Conservation (phyloP, 768 basidiomycete species). For the Termitomyces sp. region DNA sequence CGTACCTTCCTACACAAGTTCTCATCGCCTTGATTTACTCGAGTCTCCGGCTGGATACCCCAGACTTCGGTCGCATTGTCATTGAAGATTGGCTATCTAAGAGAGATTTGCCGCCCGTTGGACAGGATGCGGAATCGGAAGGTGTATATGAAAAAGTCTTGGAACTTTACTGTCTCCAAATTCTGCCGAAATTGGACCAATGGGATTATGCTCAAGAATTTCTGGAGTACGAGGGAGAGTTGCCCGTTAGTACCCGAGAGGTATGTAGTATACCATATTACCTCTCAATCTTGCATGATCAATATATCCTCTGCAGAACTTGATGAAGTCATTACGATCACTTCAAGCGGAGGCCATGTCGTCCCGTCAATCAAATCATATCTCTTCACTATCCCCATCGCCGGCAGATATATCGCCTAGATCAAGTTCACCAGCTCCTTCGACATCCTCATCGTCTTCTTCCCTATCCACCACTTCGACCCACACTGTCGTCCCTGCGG, state of each 20-base stretch:
- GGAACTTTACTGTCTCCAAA: constrained; percentile 71
- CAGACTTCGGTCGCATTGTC: constrained; percentile 58
- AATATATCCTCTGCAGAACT: constrained; percentile 24
- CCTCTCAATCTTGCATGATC: constrained; percentile 5
- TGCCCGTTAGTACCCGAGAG: constrained; percentile 45
- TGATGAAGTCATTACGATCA: constrained; percentile 37
- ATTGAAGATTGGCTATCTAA: constrained; percentile 78
- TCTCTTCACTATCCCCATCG: constrained; percentile 19
- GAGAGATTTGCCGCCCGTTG: constrained; percentile 34
- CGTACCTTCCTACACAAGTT: constrained; percentile 66
- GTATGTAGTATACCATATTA: constrained; percentile 33
- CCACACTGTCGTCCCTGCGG: constrained; percentile 62
- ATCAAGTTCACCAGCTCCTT: constrained; percentile 46
- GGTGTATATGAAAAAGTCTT: constrained; percentile 70
- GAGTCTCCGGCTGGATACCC: constrained; percentile 62
- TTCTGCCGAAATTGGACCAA: constrained; percentile 69
- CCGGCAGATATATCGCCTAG: constrained; percentile 30
- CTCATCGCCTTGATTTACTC: constrained; percentile 68
- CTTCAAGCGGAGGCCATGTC: constrained; percentile 36
- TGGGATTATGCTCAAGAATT: constrained; percentile 83
- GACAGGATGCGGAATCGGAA: constrained; percentile 22
- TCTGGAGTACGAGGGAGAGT: constrained; percentile 67
- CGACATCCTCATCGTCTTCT: constrained; percentile 62
- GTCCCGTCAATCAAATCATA: constrained; percentile 24
- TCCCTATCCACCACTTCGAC: constrained; percentile 72